Conservation (phyloP, 768 basidiomycete genomes). For the Daedaleopsis sinensis region DNA sequence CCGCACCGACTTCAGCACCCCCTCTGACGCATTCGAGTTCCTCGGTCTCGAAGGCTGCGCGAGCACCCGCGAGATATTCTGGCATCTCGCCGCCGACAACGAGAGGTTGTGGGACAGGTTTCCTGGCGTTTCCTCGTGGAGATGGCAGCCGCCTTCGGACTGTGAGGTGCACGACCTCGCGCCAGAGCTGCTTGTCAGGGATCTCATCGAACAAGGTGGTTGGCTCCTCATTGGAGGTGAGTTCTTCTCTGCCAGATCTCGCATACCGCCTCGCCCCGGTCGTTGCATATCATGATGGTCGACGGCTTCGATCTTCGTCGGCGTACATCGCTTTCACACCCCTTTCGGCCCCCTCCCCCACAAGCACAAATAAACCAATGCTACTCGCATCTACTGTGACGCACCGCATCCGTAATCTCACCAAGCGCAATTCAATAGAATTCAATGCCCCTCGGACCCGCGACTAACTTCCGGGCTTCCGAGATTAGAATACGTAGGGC, state of each 20-base stretch:
- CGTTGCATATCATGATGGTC: too few relatives aligned
- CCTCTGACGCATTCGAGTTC: slow-evolving; percentile 50
- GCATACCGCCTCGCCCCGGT: background rate
- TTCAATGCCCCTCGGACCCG: too few relatives aligned
- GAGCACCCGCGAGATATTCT: slow-evolving; percentile 59
- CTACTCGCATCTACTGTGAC: too few relatives aligned
- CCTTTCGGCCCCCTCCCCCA: too few relatives aligned
- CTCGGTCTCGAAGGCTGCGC: slow-evolving; percentile 67
- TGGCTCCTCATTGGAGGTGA: slow-evolving; percentile 69
- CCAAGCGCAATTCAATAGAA: too few relatives aligned
- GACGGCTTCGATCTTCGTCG: too few relatives aligned
- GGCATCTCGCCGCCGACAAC: slow-evolving; percentile 63
- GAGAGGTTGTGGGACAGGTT: slow-evolving; percentile 52
- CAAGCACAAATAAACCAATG: too few relatives aligned
- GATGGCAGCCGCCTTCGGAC: slow-evolving; percentile 51
- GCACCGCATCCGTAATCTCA: too few relatives aligned
- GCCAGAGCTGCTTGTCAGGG: slow-evolving; percentile 48
- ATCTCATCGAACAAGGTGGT: slow-evolving; percentile 69
- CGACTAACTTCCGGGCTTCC: too few relatives aligned
- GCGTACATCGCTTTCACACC: too few relatives aligned
- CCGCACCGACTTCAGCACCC: slow-evolving; percentile 12
- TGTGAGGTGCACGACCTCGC: slow-evolving; percentile 49
- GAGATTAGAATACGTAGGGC: too few relatives aligned
- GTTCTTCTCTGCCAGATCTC: slow-evolving; percentile 20
- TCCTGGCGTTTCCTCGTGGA: slow-evolving; percentile 53